Evolutionary conservation across 768 basidiomycete genomes (phyloP), one percentile per base, ranked within the genome.

Genomic region (Rhodosporidiobolus odoratus): DNA sequence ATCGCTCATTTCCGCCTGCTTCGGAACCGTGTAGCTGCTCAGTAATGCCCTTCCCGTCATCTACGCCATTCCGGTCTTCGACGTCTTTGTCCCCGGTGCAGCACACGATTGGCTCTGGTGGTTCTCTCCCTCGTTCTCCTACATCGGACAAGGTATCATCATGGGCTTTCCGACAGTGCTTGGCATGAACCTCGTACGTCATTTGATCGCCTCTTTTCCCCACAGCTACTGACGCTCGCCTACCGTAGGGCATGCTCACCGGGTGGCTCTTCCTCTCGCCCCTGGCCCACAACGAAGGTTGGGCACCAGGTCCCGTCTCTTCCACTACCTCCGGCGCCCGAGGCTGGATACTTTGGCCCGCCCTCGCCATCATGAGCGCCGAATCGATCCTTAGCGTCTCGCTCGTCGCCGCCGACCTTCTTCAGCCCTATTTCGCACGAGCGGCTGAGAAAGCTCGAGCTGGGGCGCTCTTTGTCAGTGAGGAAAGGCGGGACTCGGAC

Each of bases 241-340:
- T 15, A 2, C 21, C 7, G 1, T 74, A 91, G 90, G 93, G 95
- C 37, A 97, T 96, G 95, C 73, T 97, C n/a, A 87, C 89, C 16
- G 95, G 95, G 15, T 98, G 95, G 95, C 94, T 86, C 7, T 80
- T 97, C 30, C 82, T 98, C n/a, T 92, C 92, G 0, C 95, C 95
- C 9, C 77, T 97, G 12, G 85, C 92, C 10, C 93, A 92, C 76
- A 75, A 84, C 56, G 79, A 82, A 1, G 92, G 90, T 17, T 98
- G 95, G 95, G 94, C 95, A 0, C 92, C 95, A 54, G 95, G 93
- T 8, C 87, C 89, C 15, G 92, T 95, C 9, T 86, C 88, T 2
- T 90, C 91, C 75, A 91, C 92, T 85, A 84, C 87, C 8, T 84
- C 84, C 68, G 95, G 95, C 50, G 88, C 92, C n/a, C 86, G 94